Evolutionary conservation across 345 rosid species (phyloP), one percentile per base, ranked within the genome.

Genomic region (Salix brachista): DNA sequence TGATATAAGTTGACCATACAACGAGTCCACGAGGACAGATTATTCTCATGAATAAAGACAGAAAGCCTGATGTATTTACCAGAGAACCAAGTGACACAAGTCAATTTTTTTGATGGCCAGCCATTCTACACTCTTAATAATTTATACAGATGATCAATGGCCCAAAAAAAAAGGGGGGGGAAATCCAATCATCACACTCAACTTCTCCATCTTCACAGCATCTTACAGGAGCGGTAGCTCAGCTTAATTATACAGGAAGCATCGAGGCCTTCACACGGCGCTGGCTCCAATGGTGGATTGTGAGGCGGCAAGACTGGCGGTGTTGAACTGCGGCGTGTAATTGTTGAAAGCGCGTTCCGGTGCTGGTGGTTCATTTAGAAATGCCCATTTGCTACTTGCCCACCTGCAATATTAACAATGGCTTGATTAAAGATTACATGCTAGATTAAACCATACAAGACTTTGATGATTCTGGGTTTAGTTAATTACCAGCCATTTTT

Each of bases 301-400:
- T 1, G 81, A 50, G 39, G 72, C 19, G 58, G 80, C 50, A 50
- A 77, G 64, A 67, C 76, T 79, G 73, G 93, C 97, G n/a, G 90
- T 26, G 78, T 92, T 75, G 79, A 85, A 90, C 80, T 92, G 98
- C 5, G 97, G 58, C 1, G 76, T 72, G 75, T 91, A 92, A n/a
- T 39, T 83, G 77, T 86, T 86, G 42, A 87, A 77, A 72, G 83
- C 25, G 19, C 83, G 72, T 68, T 90, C 94, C 8, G 80, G 78
- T 60, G 87, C 91, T 2, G 91, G 93, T 0, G 96, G 91, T 78
- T 91, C 97, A 66, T 95, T 93, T 56, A 95, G 84, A 80, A 91
- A 91, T 23, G 97, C 97, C 96, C 77, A 89, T 72, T 80, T 89
- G 87, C 97, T 95, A 66, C 90, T 80, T 2, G 75, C 90, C 98